Base-by-base conservation (phyloP, 345 rosid species). In the Heritiera fomes region DNA sequence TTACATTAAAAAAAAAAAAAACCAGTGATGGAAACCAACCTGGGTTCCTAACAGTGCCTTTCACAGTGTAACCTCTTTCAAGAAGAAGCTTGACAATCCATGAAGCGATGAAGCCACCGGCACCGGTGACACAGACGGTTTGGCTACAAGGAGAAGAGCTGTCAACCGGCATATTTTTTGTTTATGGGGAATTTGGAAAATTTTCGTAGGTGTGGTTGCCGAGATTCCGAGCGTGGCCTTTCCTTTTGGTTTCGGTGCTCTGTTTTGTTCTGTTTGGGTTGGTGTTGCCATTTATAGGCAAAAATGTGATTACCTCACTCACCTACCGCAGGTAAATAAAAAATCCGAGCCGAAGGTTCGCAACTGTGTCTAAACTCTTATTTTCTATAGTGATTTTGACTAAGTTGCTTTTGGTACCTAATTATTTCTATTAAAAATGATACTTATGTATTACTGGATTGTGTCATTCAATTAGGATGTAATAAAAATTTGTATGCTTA, bases 21-120 rank as follows among this genome's bases (percentile, higher is more conserved):
- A 2, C 9, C 2, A 34, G 43, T 4, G 6, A 2, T 40, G 18
- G 23, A 18, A 17, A 30, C 32, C 11, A 10, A 93, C 97, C 97
- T 71, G 98, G 97, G 81, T 94, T 96, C 52, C 99, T 83, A 60
- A 89, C 89, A 49, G 99, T 94, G 81, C 99, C 99, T 83, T 82
- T 85, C 6, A 96, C 97, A 43, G 88, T 69, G 85, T 96, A 96
- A 64, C 98, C 99, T 73, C 79, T 85, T 52, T 96, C 95, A 4
- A 96, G 81, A 23, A 94, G 95, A n/a, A 91, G 87, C 76, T 94
- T 96, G 66, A 96, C 97, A 10, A 92, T 87, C 99, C 99, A 96
- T 12, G 99, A 96, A 46, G 97, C 99, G 71, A 96, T 96, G 83
- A 91, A 96, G 77, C 99, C 99, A 10, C 92, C 99, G 43, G 99